Evolutionary conservation across 2,329 filamentous ascomycete species (phyloP).

Genomic region (Blastomyces gilchristii): DNA sequence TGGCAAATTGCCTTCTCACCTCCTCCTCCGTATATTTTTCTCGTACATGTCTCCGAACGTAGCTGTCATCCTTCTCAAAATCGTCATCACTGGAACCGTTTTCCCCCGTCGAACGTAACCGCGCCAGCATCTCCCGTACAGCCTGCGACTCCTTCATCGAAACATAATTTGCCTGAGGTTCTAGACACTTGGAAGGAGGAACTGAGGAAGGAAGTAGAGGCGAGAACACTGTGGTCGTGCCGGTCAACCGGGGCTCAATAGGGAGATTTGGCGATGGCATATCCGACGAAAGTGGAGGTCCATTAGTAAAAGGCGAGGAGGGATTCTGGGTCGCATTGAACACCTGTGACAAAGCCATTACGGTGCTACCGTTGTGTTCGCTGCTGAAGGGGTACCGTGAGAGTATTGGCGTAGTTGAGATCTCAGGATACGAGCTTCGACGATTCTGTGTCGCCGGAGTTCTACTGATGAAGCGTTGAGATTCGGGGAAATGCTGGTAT

Average conservation of each 20-base stretch:
- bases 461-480: constrained; percentile 35
- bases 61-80: constrained; percentile 36
- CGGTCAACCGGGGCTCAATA: constrained; percentile 30
- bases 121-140: constrained; percentile 27
- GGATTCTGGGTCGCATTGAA: constrained; percentile 41
- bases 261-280: constrained; percentile 42
- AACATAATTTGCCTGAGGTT: constrained; percentile 36
- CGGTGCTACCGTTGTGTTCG: constrained; percentile 26
- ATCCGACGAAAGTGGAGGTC: constrained; percentile 32
- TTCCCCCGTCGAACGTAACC: constrained; percentile 23
- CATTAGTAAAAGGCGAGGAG: constrained; percentile 36
- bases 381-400: constrained; percentile 36
- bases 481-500: constrained; percentile 37
- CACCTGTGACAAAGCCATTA: constrained; percentile 39
- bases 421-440: constrained; percentile 22
- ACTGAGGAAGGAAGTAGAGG: constrained; percentile 26
- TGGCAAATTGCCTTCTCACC: constrained; percentile 28
- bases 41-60: constrained; percentile 26
- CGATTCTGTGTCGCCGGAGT: constrained; percentile 34
- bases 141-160: constrained; percentile 39
- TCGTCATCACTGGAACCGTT: constrained; percentile 33
- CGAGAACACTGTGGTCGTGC: constrained; percentile 27
- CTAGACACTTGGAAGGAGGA: constrained; percentile 30
- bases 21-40: constrained; percentile 28
- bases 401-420: constrained; percentile 29